Base-by-base conservation (phyloP, 2,329 filamentous ascomycete genomes). In the Thermoascus crustaceus region DNA sequence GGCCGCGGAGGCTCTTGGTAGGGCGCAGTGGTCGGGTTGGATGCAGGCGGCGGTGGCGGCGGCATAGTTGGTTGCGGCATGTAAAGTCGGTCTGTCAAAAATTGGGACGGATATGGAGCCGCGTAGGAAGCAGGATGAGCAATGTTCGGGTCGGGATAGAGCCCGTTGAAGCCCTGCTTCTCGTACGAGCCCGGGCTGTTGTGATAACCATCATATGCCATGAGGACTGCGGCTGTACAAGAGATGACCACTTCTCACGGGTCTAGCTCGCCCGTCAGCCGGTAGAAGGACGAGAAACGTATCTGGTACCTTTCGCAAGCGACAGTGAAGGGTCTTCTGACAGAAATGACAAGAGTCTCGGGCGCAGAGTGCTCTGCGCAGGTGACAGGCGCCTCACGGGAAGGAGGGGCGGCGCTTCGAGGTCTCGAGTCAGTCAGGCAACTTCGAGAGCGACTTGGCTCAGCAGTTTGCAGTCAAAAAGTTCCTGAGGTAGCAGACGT, bases 151-250 rank as follows among this genome's bases (percentile, higher is more conserved):
- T 49, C 40, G 16, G 43, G 38, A 27, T 37, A 34, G 22, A 32
- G 26, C n/a, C 36, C 44, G 14, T 36, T 17, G 10, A 21, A 29
- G 11, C 32, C 49, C 40, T 45, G 37, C 34, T 52, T 49, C 13
- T 50, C 42, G 37, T 56, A 59, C 18, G 52, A 43, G 32, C 44
- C 55, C 36, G 50, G 40, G 36, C 35, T 47, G 32, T 45, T 35
- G 46, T 58, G 58, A 43, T 63, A 64, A 39, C 55, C 56, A 52
- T 67, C 58, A 53, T 67, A 66, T 34, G 63, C 61, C 61, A 66
- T 67, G 32, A 27, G 4, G 7, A 6, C 8, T 8, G 20, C n/a
- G 25, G 6, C n/a, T 5, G 14, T 36, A 33, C 23, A 30, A 21
- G 16, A 17, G 26, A 37, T 4, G 34, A 14, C 26, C 26, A 11